Base-by-base conservation (phyloP, 306 rosid genomes). In the Boehmeria nivea region DNA sequence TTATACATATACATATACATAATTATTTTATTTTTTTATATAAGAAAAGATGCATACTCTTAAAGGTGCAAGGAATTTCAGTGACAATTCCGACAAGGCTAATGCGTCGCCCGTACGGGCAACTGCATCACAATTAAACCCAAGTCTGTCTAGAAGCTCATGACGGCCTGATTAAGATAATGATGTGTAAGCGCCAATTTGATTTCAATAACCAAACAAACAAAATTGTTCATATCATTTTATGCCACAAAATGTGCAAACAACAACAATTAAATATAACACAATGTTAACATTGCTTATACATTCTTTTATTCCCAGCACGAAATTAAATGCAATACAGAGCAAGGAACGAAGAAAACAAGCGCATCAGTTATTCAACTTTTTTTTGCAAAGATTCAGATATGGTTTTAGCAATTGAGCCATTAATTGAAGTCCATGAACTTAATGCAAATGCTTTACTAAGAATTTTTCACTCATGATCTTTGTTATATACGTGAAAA, bases 51-150 rank as follows among this genome's bases (percentile, higher is more conserved):
- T 39, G 42, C 89, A 63, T 78, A 87, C 99, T 79, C 74, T 82
- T 34, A 91, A 75, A 43, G 96, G 93, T 22, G 95, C 89, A 65
- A 91, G 76, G 80, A 76, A 84, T 76, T 85, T 87, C 64, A 91
- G 50, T 11, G 87, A 80, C 69, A 87, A 60, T 36, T 87, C 89
- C 22, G 94, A 64, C 62, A 87, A 43, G 36, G 99, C 95, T 66
- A 83, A 75, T 54, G 95, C 85, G 51, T 73, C 77, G 39, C 95
- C 95, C 18, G 46, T 55, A 9, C 84, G 83, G 27, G 95, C 89
- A 72, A 87, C 82, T 6, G 38, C 78, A 67, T 87, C 89, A 40
- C 82, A 70, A 11, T 43, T 79, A 19, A 87, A 15, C 22, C 95
- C 96, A 43, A 82, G 54, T 52, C 75, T 65, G 67, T 79, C 77